Base-by-base conservation (phyloP, 225 moss, liverwort and hornwort genomes). In the Pleurozium schreberi region DNA sequence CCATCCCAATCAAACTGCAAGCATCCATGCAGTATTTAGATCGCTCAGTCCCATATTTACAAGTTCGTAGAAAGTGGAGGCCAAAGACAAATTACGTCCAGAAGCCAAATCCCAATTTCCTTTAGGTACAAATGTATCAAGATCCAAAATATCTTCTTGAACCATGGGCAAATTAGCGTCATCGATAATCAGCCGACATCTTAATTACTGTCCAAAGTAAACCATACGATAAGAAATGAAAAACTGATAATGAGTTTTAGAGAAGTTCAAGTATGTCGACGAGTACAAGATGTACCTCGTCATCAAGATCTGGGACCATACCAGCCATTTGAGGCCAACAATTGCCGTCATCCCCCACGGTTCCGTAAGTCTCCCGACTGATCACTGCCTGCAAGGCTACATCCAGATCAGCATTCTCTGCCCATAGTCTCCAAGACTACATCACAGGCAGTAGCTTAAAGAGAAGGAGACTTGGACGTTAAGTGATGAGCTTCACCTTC, bases 281-380 rank as follows among this genome's bases (percentile, higher is more conserved):
- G 88, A 88, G 92, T 92, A 92, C 88, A 87, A 89, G 67, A 42
- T 88, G 88, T 95, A 97, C 97, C 97, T 97, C 96, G 80, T 96
- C 96, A 77, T 96, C 93, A 63, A 94, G 88, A 91, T 90, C 93
- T 75, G 97, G 97, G 73, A 97, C 95, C 97, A 96, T 97, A 91
- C 97, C 97, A 92, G 97, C 97, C 97, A 97, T 97, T 93, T 97
- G 97, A 90, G 97, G 97, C 97, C 97, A 97, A 90, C 97, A 97
- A 81, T 96, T 93, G 90, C 93, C 96, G 79, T 91, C 95, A 60
- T 91, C 91, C 76, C 96, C 96, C 91, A 95, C 75, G 58, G 90
- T 89, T 88, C 96, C 97, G 90, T 97, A 97, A 34, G 93, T 92
- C 57, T 94, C 93, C 87, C 97, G 95, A 91, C 97, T 97, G 89